Evolutionary conservation across 2,329 filamentous ascomycete species (phyloP).

Genomic region (Pseudogymnoascus sp.): DNA sequence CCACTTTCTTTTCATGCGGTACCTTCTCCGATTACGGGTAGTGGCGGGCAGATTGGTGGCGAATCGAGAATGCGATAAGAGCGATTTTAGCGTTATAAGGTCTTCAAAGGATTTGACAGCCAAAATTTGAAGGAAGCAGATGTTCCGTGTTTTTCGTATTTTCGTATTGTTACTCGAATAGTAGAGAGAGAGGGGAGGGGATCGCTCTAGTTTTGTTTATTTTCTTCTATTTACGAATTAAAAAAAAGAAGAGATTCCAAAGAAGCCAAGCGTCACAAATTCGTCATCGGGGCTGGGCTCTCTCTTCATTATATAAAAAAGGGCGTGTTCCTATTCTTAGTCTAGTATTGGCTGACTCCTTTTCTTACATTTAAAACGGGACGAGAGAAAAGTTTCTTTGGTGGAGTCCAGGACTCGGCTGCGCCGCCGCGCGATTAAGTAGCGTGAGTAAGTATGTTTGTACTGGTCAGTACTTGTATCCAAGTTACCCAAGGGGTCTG

Average conservation of each 20-base stretch:
- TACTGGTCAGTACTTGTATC: not conserved
- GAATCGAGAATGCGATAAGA: not conserved
- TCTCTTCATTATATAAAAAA: not conserved
- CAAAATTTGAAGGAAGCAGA: not conserved
- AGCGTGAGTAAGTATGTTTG: not conserved
- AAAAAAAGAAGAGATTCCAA: not conserved
- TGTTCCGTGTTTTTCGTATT: not conserved
- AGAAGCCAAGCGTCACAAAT: not conserved
- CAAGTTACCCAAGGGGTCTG: not conserved
- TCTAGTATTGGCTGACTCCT: not conserved
- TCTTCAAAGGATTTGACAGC: not conserved
- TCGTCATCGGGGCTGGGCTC: not conserved
- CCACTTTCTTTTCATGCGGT: conserved; percentile 5
- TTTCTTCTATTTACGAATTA: not conserved
- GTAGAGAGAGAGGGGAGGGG: not conserved
- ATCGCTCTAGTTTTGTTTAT: not conserved
- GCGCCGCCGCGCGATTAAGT: not conserved
- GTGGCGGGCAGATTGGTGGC: not conserved
- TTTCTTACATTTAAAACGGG: conserved; percentile 1
- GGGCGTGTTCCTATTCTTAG: conserved; percentile 7
- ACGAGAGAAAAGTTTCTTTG: conserved; percentile 3
- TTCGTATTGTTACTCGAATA: not conserved
- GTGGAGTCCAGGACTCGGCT: not conserved
- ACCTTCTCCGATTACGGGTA: conserved; percentile 4
- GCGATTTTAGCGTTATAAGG: not conserved